These are phyloP conservation scores for Novymonas esmeraldas DNA, from an alignment of 208 protist species.

Conservation along the genomic window DNA sequence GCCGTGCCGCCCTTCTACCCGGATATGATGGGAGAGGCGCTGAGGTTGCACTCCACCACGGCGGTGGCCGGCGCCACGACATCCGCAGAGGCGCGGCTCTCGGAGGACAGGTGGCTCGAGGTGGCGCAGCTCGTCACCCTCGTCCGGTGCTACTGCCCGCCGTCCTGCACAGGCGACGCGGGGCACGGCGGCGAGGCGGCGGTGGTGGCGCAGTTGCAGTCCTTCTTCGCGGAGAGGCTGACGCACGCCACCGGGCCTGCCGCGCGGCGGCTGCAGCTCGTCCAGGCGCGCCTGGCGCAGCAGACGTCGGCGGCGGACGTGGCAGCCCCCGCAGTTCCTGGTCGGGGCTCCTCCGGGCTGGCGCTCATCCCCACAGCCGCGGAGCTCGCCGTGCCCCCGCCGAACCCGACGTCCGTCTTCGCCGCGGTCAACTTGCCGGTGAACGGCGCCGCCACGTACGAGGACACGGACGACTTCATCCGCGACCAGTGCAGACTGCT, in stretches of 20 bases:
- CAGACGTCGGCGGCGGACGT: not conserved
- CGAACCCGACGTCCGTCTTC: slow-evolving; percentile 65
- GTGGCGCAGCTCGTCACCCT: slow-evolving; percentile 71
- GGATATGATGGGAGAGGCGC: slow-evolving; percentile 51
- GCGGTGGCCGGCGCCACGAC: not conserved
- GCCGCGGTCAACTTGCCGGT: slow-evolving; percentile 69
- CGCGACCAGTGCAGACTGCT: slow-evolving; percentile 75
- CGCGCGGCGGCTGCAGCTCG: slow-evolving; percentile 19
- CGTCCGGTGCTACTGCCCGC: slow-evolving; percentile 44
- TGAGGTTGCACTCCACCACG: slow-evolving; percentile 30
- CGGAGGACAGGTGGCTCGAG: slow-evolving; percentile 63
- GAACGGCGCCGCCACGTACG: slow-evolving; percentile 49
- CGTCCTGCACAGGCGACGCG: not conserved
- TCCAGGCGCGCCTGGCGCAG: slow-evolving; percentile 16
- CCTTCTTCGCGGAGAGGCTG: slow-evolving; percentile 13
- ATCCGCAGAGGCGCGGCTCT: slow-evolving; percentile 8
- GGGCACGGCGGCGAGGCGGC: not conserved
- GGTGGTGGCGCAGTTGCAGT: slow-evolving; percentile 25
- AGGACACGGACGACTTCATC: slow-evolving; percentile 62
- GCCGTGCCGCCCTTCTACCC: slow-evolving; percentile 58
- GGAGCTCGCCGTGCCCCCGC: slow-evolving; percentile 63
- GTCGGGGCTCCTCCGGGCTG: slow-evolving; percentile 3
- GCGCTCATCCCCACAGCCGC: slow-evolving; percentile 61
- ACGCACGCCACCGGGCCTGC: slow-evolving; percentile 8
- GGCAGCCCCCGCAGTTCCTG: not conserved